A percentile compares a stretch with the other conserved stretches of the same genome.
Conservation (phyloP, 805 yeast species). For the Spathaspora passalidarum region DNA sequence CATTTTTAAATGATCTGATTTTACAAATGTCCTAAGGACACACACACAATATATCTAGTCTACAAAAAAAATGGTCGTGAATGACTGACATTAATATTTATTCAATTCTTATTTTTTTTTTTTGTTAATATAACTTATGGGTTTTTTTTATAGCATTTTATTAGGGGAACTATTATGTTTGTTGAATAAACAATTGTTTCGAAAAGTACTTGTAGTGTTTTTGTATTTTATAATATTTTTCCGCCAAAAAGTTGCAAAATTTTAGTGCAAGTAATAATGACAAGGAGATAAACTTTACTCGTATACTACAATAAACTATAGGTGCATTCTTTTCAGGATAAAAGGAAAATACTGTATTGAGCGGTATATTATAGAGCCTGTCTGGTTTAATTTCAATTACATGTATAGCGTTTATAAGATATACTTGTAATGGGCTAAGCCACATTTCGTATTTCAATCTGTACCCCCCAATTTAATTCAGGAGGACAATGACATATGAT, state of each 20-base stretch:
- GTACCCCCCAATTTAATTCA: background rate
- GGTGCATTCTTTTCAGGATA: no score
- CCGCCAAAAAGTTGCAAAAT: background rate
- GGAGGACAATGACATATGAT: background rate
- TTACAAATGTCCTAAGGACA: background rate
- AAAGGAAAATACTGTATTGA: no score
- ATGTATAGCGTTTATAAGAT: no score
- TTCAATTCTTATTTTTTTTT: constrained; percentile 21
- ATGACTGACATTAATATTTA: constrained; percentile 27
- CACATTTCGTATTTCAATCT: background rate
- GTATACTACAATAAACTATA: no score
- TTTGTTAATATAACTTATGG: constrained; percentile 10
- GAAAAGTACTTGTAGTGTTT: background rate
- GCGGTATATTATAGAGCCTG: background rate
- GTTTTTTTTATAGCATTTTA: constrained; percentile 23
- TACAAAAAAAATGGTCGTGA: constrained; percentile 30
- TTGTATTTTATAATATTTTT: background rate
- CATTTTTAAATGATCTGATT: background rate
- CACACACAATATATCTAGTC: constrained; percentile 4
- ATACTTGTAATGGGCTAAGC: no score
- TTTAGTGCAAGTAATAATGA: background rate
- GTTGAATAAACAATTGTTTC: constrained; percentile 40
- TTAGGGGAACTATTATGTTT: constrained; percentile 25
- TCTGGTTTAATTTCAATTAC: no score
- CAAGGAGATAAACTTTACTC: no score